Base-by-base conservation (phyloP, 768 basidiomycete genomes). In the Boletus rubroflammeus region DNA sequence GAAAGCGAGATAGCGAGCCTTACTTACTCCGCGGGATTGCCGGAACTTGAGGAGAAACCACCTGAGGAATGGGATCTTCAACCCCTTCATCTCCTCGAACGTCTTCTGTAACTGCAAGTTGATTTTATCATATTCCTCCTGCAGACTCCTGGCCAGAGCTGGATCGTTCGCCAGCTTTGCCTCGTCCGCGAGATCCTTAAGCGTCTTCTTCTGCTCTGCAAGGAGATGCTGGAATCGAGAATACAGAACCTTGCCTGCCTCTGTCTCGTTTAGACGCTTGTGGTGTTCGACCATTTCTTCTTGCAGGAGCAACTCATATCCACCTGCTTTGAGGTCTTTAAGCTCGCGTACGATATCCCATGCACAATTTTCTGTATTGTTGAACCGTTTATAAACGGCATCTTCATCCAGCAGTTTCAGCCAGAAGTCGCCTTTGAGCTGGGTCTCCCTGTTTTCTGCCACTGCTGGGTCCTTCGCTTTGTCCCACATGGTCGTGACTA, bases 401-500 rank as follows among this genome's bases (percentile, higher is more conserved):
- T 55, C 57, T 35, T 17, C 51, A 0, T 15, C 1, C 6, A 54
- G 31, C 21, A 65, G 43, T 3, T 7, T 0, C 1, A 5, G 5
- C 63, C 63, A 78, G 50, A 70, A 76, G 0, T 61, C 54, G 1
- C 1, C 0, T 6, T 19, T 56, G 26, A 75, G 66, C 42, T 75
- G 55, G 0, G 17, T 8, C 43, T 74, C 71, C 25, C 53, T 54
- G 2, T 26, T 46, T 8, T 50, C 54, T n/a, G 38, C 57, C 10
- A 56, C 15, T 1, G 13, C 9, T 5, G 1, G 26, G 32, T 67
- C 67, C 21, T 47, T 65, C 15, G 62, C 65, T 1, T 8, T 29
- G 42, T 66, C 65, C 76, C 74, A 76, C 69, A 72, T 74, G 2
- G 71, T 76, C 1, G 75, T 76, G n/a, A 70, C 61, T 14, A 77